Evolutionary conservation across 2,329 filamentous ascomycete genomes (phyloP).

Genomic region (Lasiodiplodia hormozganensis): DNA sequence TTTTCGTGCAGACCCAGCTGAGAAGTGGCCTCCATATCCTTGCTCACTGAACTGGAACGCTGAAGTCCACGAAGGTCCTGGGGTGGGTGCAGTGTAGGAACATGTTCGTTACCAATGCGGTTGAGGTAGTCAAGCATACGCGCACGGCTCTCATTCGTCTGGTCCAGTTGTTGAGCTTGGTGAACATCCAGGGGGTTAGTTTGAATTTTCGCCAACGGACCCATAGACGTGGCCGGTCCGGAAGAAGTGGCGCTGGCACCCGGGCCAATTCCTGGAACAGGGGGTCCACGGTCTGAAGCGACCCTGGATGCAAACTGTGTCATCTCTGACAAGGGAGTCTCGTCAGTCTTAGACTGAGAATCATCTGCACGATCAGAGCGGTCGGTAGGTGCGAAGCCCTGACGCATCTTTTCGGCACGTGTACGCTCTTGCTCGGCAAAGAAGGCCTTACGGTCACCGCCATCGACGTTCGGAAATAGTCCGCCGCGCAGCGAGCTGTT

Average conservation of each 20-base stretch:
- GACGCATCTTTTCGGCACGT: conserved; percentile 25
- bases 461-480: background rate
- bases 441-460: conserved; percentile 10
- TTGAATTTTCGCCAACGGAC: background rate
- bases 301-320: background rate
- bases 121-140: conserved; percentile 28
- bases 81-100: background rate
- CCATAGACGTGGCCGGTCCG: background rate
- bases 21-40: background rate
- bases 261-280: background rate
- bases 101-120: conserved; percentile 1
- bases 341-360: background rate
- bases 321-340: background rate
- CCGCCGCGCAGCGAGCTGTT: background rate
- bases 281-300: background rate
- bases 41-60: background rate
- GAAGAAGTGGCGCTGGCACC: background rate
- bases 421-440: conserved; percentile 29
- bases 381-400: conserved; percentile 2
- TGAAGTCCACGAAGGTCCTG: background rate
- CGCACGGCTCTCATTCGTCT: conserved; percentile 17
- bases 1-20: background rate
- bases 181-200: background rate
- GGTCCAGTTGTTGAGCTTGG: background rate
- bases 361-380: background rate